Evolutionary conservation across 2,329 filamentous ascomycete species (phyloP), one percentile per base, ranked within the genome.

Genomic region (Shiraia sp.): DNA sequence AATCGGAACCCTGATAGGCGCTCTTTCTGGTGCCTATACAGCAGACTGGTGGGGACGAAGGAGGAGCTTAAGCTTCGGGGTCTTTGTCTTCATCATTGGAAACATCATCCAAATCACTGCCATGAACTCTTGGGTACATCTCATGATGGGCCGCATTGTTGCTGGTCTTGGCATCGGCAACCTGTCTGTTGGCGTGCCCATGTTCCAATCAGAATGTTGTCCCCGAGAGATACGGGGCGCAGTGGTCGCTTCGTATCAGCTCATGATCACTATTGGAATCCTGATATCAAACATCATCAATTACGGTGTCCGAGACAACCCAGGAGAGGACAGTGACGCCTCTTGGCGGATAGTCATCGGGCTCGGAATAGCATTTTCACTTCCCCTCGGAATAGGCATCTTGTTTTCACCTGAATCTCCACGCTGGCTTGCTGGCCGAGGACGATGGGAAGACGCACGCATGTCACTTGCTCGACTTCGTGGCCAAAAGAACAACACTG

Each of bases 201-300:
- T 86, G 75, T 86, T 82, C 66, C 82, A 86, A 66, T 79, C 79
- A 28, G 83, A 87, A 60, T 81, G 76, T 37, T 76, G 80, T 2
- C 83, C 83, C 3, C 75, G 76, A 13, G 75, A 81, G 55, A 83
- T 86, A 47, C 80, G 83, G 52, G 83, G 82, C 53, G 78, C 80
- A 24, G 78, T 86, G 30, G 79, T 86, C n/a, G 66, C 71, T 10
- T 71, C 66, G 4, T 74, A 73, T 53, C 71, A 74, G 51, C 66
- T 74, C n/a, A 72, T 73, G 64, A 70, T 74, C 40, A 74, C 71
- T 8, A 63, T 74, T 27, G 71, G 70, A 42, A 74, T 74, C 45
- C 45, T 66, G 8, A 53, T 66, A 17, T 57, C 59, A 5, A 64
- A 66, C 40, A 53, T 52, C 10, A 63, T 66, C 48, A 66, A 66